These are phyloP conservation scores for Boletellus sp. DNA, from an alignment of 1,284 basidiomycete genomes.

Conservation along the genomic window DNA sequence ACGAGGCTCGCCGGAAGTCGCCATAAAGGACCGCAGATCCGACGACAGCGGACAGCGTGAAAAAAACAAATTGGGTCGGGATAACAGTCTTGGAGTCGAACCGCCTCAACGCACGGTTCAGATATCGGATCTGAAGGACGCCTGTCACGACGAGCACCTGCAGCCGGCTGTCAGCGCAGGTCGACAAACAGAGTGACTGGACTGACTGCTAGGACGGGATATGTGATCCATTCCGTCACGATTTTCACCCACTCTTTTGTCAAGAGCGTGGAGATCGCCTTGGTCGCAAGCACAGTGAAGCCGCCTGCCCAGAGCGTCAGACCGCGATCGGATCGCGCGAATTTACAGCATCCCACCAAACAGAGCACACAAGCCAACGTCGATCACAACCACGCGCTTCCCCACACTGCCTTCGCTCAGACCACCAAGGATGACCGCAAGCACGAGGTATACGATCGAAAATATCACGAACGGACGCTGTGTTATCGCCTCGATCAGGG, in stretches of 20 bases:
- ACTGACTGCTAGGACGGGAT: constrained; percentile 64
- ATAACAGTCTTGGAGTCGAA: constrained; percentile 86
- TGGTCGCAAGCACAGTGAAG: constrained; percentile 93
- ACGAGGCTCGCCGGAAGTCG: constrained; percentile 80
- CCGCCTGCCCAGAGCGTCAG: constrained; percentile 54
- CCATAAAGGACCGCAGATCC: constrained; percentile 93
- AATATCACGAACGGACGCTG: constrained; percentile 76
- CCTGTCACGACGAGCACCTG: constrained; percentile 79
- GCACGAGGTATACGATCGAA: constrained; percentile 56
- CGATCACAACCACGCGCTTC: constrained; percentile 73
- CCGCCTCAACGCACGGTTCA: constrained; percentile 86
- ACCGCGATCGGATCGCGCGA: not conserved
- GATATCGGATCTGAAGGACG: constrained; percentile 85
- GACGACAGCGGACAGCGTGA: constrained; percentile 83
- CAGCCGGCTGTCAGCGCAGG: constrained; percentile 21
- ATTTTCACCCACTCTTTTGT: constrained; percentile 73
- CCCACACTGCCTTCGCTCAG: constrained; percentile 62
- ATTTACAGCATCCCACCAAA: constrained; percentile 56
- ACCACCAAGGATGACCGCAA: constrained; percentile 56
- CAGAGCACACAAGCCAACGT: constrained; percentile 84
- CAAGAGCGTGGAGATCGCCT: constrained; percentile 85
- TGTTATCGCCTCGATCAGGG: constrained; percentile 67
- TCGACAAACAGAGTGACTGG: constrained; percentile 6
- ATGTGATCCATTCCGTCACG: constrained; percentile 76
- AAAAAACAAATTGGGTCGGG: constrained; percentile 92